Conservation (phyloP, 495 filamentous ascomycete species). For the Amphirosellinia nigrospora region DNA sequence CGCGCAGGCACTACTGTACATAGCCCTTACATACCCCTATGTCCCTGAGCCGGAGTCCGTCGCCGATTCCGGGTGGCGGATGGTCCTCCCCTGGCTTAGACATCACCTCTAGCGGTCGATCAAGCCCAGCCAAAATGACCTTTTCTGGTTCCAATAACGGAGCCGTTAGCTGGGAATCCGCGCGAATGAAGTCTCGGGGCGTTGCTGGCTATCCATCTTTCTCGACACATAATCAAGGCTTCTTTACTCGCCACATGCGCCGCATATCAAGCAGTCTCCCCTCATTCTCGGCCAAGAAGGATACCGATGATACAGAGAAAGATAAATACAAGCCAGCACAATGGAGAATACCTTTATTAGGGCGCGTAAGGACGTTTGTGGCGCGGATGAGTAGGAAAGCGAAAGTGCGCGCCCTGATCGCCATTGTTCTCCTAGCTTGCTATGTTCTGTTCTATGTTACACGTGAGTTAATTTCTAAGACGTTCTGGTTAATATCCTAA, state of each 20-base stretch:
- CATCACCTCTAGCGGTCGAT: constrained; percentile 67
- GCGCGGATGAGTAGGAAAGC: constrained; percentile 52
- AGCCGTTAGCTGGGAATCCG: constrained; percentile 81
- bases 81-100: constrained; percentile 87
- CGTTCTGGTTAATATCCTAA: constrained; percentile 18
- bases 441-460: constrained; percentile 71
- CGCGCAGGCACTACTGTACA: constrained; percentile 56
- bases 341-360: constrained; percentile 50
- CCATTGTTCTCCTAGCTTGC: constrained; percentile 64
- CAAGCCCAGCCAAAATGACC: constrained; percentile 62
- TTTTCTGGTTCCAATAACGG: constrained; percentile 57
- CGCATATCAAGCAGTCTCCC: constrained; percentile 76
- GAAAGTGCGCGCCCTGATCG: constrained; percentile 65
- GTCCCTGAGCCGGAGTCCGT: constrained; percentile 86
- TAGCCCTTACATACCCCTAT: constrained; percentile 64
- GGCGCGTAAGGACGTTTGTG: constrained; percentile 44
- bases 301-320: constrained; percentile 67
- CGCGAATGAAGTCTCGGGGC: constrained; percentile 72
- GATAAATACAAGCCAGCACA: constrained; percentile 68
- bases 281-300: constrained; percentile 59
- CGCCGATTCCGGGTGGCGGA: constrained; percentile 77
- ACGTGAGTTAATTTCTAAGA: constrained; percentile 59
- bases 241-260: constrained; percentile 80
- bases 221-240: constrained; percentile 75
- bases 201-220: constrained; percentile 79